These are phyloP conservation scores for Trichocladium uniseriatum DNA, from an alignment of 495 filamentous ascomycete genomes.

Conservation along the genomic window DNA sequence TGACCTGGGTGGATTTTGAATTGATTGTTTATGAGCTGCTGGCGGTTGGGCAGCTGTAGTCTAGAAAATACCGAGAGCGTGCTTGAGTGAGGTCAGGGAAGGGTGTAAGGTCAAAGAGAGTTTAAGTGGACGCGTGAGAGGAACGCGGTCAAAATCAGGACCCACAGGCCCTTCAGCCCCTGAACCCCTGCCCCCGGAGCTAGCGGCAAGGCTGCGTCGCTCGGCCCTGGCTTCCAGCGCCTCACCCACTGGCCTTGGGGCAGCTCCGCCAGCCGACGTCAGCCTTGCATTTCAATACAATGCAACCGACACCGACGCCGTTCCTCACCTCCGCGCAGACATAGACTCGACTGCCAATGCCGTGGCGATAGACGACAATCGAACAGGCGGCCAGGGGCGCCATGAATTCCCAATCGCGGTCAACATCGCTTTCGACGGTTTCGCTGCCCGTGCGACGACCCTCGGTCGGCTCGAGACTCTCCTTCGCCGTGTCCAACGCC, in stretches of 20 bases:
- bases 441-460: slow-evolving; percentile 41
- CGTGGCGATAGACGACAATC: slow-evolving; percentile 10
- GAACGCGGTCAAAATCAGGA: neutral
- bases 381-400: slow-evolving; percentile 20
- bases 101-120: neutral
- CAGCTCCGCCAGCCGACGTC: slow-evolving; percentile 1
- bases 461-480: slow-evolving; percentile 62
- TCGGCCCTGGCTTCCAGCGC: neutral
- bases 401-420: slow-evolving; percentile 31
- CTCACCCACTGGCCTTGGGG: neutral
- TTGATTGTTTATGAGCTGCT: too few relatives aligned
- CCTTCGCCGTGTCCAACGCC: slow-evolving; percentile 55
- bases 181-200: neutral
- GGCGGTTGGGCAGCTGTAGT: too few relatives aligned
- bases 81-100: neutral
- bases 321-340: neutral
- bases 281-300: slow-evolving; percentile 7
- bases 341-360: slow-evolving; percentile 11
- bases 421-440: slow-evolving; percentile 45
- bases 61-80: too few relatives aligned
- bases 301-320: neutral
- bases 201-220: neutral
- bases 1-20: too few relatives aligned
- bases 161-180: neutral
- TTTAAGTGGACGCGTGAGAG: slow-evolving; percentile 8